Evolutionary conservation across 164 flowering plant genomes (phyloP), one percentile per base, ranked within the genome.

Genomic region (Taxillus chinensis): DNA sequence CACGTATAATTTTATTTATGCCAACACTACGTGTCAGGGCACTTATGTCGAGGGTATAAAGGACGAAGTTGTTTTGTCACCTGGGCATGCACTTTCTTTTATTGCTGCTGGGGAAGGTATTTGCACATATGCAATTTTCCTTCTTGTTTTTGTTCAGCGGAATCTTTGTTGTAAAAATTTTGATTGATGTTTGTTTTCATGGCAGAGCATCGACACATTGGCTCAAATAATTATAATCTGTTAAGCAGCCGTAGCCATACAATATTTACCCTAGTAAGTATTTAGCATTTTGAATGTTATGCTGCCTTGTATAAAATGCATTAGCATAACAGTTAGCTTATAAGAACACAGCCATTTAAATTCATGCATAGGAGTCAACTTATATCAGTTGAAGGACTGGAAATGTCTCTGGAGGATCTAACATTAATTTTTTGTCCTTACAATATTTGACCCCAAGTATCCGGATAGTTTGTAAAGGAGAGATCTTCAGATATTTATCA

Each of bases 21-120:
- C 45, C 58, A 16, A n/a, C 42, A 9, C 42, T 60, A 8, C 64
- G 57, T 16, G 67, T 52, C 76, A 95, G 99, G 99, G 99, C 9
- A 95, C 99, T 53, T 95, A 95, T 75, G 99, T 95, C 68, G 99
- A 95, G 73, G 99, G 99, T 37, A 91, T 95, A 68, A 95, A 95
- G 79, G 97, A 95, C 69, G 99, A 95, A 79, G 97, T 95, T 65
- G 97, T 95, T 67, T 77, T 95, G 68, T 95, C 99, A 57, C 99
- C 99, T 64, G 99, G 99, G 37, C 99, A 95, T 79, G 99, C 86
- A 15, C 89, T 95, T 67, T 95, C 99, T 62, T 95, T 95, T 66
- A 91, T 95, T 81, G 99, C 99, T 66, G 92, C 99, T 65, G 99
- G 99, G 40, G 97, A 95, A 89, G 99, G 99, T 95, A 76, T 16